Percentiles rank a stretch among this genome's conserved stretches.
phyloP scores from a whole-genome alignment of 2,329 filamentous ascomycete genomes.

The Ascochyta fabae region DNA sequence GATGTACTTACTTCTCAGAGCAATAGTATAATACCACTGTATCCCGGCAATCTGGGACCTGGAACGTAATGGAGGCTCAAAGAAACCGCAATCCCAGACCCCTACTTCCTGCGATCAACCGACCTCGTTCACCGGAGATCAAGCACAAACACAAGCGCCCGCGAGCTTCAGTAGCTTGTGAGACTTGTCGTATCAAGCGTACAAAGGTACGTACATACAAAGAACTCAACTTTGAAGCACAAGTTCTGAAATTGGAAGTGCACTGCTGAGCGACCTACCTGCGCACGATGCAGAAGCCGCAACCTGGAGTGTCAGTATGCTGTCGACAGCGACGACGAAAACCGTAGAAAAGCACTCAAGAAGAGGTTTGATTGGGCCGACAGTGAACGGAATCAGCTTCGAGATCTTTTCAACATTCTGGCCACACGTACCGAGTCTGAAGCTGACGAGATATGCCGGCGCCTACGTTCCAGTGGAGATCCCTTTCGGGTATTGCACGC shows the following conservation, averaged over 20 bases:
- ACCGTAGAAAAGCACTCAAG: background rate
- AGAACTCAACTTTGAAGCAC: background rate
- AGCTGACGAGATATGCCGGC: background rate
- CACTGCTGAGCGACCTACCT: background rate
- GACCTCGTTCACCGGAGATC: background rate
- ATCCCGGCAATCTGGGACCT: too few relatives aligned
- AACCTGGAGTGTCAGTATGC: background rate
- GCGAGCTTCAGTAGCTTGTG: background rate
- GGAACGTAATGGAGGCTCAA: background rate
- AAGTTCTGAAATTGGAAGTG: background rate
- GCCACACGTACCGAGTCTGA: background rate
- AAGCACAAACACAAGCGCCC: background rate
- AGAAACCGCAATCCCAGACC: background rate
- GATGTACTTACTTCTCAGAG: background rate
- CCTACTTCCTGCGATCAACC: background rate
- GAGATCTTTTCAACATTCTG: background rate
- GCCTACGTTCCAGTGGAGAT: background rate
- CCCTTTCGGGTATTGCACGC: background rate
- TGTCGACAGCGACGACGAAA: background rate
- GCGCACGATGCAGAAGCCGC: background rate
- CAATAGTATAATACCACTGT: background rate
- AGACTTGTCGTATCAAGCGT: background rate
- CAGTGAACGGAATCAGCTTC: background rate
- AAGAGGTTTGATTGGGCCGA: background rate
- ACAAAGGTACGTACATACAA: background rate